Percentiles rank a stretch among this genome's conserved stretches.
phyloP scores from a whole-genome alignment of 192 early-diverging fungal genomes.

The Martensiomyces pterosporus region DNA sequence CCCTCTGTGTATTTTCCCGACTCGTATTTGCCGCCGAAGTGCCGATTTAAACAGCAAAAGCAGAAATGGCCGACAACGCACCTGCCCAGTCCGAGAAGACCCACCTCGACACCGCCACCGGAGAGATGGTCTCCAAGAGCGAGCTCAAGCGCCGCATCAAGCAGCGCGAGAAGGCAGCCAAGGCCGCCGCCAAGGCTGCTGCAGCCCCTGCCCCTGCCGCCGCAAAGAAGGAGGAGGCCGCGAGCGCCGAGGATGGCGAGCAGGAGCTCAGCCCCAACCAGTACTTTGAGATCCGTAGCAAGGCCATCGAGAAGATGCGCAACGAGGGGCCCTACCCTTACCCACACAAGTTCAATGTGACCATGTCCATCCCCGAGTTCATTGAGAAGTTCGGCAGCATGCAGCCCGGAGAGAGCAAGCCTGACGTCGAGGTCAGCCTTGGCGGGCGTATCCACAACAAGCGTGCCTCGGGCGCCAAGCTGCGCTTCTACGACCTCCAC shows the following conservation, averaged over 20 bases:
- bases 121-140: slow-evolving; percentile 93
- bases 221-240: slow-evolving; percentile 39
- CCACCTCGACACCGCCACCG: slow-evolving; percentile 77
- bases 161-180: slow-evolving; percentile 84
- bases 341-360: slow-evolving; percentile 97
- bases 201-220: slow-evolving; percentile 49
- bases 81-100: slow-evolving; percentile 50
- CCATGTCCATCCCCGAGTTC: slow-evolving; percentile 77
- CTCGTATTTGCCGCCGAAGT: no score
- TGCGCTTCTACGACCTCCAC: slow-evolving; percentile 96
- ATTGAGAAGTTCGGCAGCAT: slow-evolving; percentile 77
- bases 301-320: slow-evolving; percentile 77
- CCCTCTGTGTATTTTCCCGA: no score
- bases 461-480: slow-evolving; percentile 81
- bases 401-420: slow-evolving; percentile 61
- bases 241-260: slow-evolving; percentile 70
- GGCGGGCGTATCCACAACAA: slow-evolving; percentile 97
- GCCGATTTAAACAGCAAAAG: background rate
- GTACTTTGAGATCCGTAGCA: slow-evolving; percentile 97
- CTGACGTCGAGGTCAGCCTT: slow-evolving; percentile 68
- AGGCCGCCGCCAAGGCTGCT: slow-evolving; percentile 64
- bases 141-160: slow-evolving; percentile 92
- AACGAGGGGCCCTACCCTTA: slow-evolving; percentile 87
- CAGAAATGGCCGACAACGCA: slow-evolving; percentile 25
- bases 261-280: slow-evolving; percentile 85